phyloP scores from a whole-genome alignment of 495 filamentous ascomycete genomes.

The Gamarada debralockiae region DNA sequence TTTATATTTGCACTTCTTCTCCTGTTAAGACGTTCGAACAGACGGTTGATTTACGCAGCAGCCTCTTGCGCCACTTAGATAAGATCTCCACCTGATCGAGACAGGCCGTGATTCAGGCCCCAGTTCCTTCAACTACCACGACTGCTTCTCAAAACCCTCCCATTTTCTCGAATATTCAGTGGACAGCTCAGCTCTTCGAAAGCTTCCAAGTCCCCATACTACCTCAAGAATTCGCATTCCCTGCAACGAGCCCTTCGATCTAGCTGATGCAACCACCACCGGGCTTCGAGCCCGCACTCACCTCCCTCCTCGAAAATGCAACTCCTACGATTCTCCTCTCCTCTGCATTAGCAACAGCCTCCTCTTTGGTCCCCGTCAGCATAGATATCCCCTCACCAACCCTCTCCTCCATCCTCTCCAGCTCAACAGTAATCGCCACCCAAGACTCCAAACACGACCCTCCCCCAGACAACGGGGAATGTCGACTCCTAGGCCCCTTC shows the following conservation, averaged over 20 bases:
- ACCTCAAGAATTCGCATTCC: too few relatives aligned
- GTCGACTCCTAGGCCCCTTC: conserved; percentile 77
- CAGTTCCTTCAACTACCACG: too few relatives aligned
- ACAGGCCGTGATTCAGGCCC: too few relatives aligned
- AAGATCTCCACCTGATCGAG: too few relatives aligned
- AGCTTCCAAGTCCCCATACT: too few relatives aligned
- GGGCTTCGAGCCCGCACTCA: conserved; percentile 22
- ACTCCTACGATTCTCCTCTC: conserved; percentile 21
- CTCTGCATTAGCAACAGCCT: conserved; percentile 13
- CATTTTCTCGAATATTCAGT: too few relatives aligned
- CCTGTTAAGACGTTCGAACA: too few relatives aligned
- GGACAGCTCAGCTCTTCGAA: too few relatives aligned
- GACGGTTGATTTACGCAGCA: too few relatives aligned
- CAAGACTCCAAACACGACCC: not conserved
- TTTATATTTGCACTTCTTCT: too few relatives aligned
- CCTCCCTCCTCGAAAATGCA: conserved; percentile 15
- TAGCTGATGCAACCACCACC: conserved; percentile 19
- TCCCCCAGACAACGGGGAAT: conserved; percentile 47
- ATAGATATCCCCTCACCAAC: conserved; percentile 28
- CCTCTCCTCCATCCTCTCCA: conserved; percentile 24
- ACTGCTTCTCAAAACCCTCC: too few relatives aligned
- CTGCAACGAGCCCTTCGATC: not conserved
- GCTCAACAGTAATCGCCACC: conserved; percentile 27
- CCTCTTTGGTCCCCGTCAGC: conserved; percentile 15
- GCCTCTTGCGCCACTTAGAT: too few relatives aligned